Evolutionary conservation across 441 rosid genomes (phyloP), one percentile per base, ranked within the genome.

Genomic region (Gossypium trilobum): DNA sequence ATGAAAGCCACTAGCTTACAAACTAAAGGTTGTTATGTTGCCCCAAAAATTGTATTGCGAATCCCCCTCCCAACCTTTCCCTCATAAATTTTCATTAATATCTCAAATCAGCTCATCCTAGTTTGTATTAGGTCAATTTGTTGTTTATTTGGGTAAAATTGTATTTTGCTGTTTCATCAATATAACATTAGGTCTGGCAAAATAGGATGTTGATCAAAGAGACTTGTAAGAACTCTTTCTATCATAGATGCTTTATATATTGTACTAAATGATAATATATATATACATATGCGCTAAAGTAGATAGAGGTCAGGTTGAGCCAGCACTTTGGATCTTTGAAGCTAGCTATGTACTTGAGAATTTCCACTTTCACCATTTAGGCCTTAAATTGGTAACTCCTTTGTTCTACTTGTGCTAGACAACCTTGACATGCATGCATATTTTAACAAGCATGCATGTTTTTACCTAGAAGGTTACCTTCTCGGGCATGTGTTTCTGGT

Each of bases 221-320:
- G 63, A 72, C 57, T 20, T 70, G 74, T 61, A 22, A 27, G 33
- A 69, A 52, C 27, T 54, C 17, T 11, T 54, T 29, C 71, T n/a
- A 17, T 51, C 61, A 4, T 10, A 25, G 42, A 48, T 48, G n/a
- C 11, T 48, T 14, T 8, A 67, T 25, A 48, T 50, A 25, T 48
- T 50, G 23, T 42, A 14, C 23, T 8, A 65, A 42, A 44, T 25
- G 8, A 48, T 25, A 66, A 5, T 31, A 5, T 31, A 31, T 5
- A 31, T 5, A 33, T 0, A 33, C 0, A 33, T 33, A 33, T 33
- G 39, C 39, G 36, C 70, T 25, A 67, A 67, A 23, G 57, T n/a
- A 65, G 33, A 65, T 65, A 22, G 46, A 46, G 20, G 39, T 5
- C 20, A n/a, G 22, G 36, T 66, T 66, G 56, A 64, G 23, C 54